Evolutionary conservation across 2,329 filamentous ascomycete genomes (phyloP).

Genomic region (Huntiella abstrusa): DNA sequence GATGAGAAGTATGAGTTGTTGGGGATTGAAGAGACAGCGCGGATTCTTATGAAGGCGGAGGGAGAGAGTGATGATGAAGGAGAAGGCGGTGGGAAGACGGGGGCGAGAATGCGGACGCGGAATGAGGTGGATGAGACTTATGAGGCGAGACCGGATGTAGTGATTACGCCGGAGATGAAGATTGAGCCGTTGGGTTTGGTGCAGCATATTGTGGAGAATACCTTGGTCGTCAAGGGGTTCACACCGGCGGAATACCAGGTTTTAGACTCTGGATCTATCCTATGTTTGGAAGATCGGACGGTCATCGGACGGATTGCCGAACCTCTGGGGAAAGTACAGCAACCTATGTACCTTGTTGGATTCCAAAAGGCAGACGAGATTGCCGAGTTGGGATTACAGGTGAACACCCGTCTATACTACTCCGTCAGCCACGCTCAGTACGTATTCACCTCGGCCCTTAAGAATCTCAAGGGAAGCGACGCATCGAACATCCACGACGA

Average conservation of each 20-base stretch:
- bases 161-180: conserved; percentile 57
- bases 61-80: conserved; percentile 60
- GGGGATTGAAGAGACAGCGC: conserved; percentile 64
- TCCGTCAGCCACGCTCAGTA: conserved; percentile 59
- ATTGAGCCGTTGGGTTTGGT: conserved; percentile 59
- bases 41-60: conserved; percentile 69
- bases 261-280: conserved; percentile 63
- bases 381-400: conserved; percentile 42
- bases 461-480: conserved; percentile 69
- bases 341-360: conserved; percentile 68
- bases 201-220: conserved; percentile 60
- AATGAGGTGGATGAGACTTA: conserved; percentile 55
- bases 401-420: conserved; percentile 57
- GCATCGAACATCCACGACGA: conserved; percentile 92
- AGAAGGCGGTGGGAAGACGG: conserved; percentile 18
- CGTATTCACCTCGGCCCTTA: conserved; percentile 71
- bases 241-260: conserved; percentile 69
- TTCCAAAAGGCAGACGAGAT: conserved; percentile 55
- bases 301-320: conserved; percentile 73
- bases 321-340: conserved; percentile 66
- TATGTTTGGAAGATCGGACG: conserved; percentile 57
- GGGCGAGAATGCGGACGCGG: conserved; percentile 48
- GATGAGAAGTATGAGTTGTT: conserved; percentile 53
- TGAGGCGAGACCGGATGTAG: conserved; percentile 57
- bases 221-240: conserved; percentile 59